phyloP scores from a whole-genome alignment of 345 rosid species.

The Ceriops zippeliana region DNA sequence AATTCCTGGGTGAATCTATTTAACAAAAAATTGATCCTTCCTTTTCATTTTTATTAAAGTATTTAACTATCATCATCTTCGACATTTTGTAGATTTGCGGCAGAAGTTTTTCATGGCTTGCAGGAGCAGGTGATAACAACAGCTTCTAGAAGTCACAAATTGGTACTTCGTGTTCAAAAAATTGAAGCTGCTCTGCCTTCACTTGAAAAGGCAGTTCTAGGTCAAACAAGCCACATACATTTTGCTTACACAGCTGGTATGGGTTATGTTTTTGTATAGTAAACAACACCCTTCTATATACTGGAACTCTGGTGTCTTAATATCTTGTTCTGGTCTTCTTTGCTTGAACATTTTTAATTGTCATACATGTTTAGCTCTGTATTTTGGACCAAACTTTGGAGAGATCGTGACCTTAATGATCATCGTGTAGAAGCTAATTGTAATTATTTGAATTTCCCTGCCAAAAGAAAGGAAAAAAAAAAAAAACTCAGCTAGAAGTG shows the following conservation, averaged over 20 bases:
- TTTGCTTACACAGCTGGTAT: constrained; percentile 94
- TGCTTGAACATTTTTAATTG: too few relatives aligned
- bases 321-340: too few relatives aligned
- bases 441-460: too few relatives aligned
- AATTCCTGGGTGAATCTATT: too few relatives aligned
- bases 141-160: constrained; percentile 79
- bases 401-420: too few relatives aligned
- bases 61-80: constrained; percentile 3
- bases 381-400: too few relatives aligned
- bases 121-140: constrained; percentile 76
- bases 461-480: too few relatives aligned
- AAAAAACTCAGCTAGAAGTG: too few relatives aligned
- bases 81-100: constrained; percentile 61
- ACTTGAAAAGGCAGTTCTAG: constrained; percentile 74
- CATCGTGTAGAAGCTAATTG: too few relatives aligned
- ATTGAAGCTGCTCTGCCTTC: constrained; percentile 83
- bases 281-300: background rate
- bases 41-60: background rate
- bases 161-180: constrained; percentile 56
- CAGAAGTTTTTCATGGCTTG: constrained; percentile 90
- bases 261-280: constrained; percentile 25
- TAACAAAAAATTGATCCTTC: background rate
- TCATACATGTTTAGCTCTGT: too few relatives aligned
- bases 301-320: too few relatives aligned
- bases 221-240: constrained; percentile 84